Percentiles rank a stretch among this genome's conserved stretches.
Evolutionary conservation across 805 yeast genomes (phyloP).

Genomic region (Candida stauntonica): DNA sequence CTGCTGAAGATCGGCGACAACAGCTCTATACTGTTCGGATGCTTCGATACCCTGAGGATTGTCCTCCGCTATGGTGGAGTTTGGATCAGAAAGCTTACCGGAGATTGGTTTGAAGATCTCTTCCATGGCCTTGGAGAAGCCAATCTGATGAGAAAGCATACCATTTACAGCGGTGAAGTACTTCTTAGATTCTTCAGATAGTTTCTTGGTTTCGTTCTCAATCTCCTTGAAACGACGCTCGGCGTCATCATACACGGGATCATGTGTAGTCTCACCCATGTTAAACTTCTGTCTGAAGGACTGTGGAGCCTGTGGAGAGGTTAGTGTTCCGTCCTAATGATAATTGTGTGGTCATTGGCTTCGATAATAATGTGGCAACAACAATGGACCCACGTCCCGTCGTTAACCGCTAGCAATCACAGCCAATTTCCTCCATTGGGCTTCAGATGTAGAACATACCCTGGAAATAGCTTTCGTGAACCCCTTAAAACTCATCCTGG

Average conservation of each 20-base stretch:
- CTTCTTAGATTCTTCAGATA: slow-evolving; percentile 85
- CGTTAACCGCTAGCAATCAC: no score
- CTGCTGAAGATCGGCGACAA: slow-evolving; percentile 80
- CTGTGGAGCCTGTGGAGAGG: slow-evolving; percentile 69
- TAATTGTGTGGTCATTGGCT: not conserved
- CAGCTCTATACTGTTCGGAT: slow-evolving; percentile 82
- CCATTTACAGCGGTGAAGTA: slow-evolving; percentile 90
- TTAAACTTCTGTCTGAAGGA: slow-evolving; percentile 83
- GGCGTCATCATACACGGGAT: slow-evolving; percentile 90
- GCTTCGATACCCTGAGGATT: slow-evolving; percentile 97
- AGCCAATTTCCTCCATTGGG: no score
- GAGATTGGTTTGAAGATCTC: slow-evolving; percentile 95
- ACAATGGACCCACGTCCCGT: not conserved
- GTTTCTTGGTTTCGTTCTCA: slow-evolving; percentile 82
- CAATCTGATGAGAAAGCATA: slow-evolving; percentile 90
- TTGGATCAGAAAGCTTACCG: slow-evolving; percentile 89
- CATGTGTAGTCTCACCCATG: slow-evolving; percentile 76
- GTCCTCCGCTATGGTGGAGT: slow-evolving; percentile 80
- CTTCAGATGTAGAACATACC: slow-evolving; percentile 31
- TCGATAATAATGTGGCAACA: not conserved
- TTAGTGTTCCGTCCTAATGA: slow-evolving; percentile 3
- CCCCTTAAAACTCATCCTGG: slow-evolving; percentile 80
- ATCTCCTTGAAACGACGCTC: slow-evolving; percentile 93
- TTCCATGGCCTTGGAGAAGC: slow-evolving; percentile 92
- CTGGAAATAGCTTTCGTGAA: slow-evolving; percentile 72